Base-by-base conservation (phyloP, 768 basidiomycete genomes). In the Mycena albidolilacea region DNA sequence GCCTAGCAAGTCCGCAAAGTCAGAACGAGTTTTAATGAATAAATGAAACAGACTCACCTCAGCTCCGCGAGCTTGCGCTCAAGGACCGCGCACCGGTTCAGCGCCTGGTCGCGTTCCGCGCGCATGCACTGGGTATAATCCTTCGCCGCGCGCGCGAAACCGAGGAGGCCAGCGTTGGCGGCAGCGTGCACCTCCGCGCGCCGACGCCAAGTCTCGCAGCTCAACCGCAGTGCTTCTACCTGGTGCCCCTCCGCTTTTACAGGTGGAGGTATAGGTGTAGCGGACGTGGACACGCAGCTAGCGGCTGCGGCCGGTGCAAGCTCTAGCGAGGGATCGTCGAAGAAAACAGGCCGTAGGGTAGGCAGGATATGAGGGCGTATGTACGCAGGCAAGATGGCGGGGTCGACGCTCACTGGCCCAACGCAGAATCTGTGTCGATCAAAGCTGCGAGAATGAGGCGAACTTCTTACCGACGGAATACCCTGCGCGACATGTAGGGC, bases 141-240 rank as follows among this genome's bases (percentile, higher is more conserved):
- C 38, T 79, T 76, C n/a, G 81, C 78, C 0, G 80, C 54, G 30
- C 80, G 72, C 14, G 81, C 80, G 38, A 83, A 78, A 11, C 80
- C 79, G 71, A 80, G 75, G 23, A 83, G 78, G 5, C 80, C 79
- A 60, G 80, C 75, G 10, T 79, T 81, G 46, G 80, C 79, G 1
- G 81, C 75, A 3, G 80, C 78, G 59, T 81, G 81, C 2, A 81
- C 75, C 37, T 79, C 79, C 0, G 82, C 81, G 30, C 82, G 79
- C 57, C 78, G 79, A n/a, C 79, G 79, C 82, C 81, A 83, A 38
- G 77, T 76, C 44, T 74, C 71, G 77, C 78, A 81, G 71, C 75
- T 76, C 12, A 60, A 55, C 23, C 73, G 73, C 50, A 83, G 69
- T 7, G 46, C 38, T 7, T 67, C 55, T 14, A 12, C 35, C 35